phyloP scores from a whole-genome alignment of 2,329 filamentous ascomycete genomes.

The Penicillium olsonii region DNA sequence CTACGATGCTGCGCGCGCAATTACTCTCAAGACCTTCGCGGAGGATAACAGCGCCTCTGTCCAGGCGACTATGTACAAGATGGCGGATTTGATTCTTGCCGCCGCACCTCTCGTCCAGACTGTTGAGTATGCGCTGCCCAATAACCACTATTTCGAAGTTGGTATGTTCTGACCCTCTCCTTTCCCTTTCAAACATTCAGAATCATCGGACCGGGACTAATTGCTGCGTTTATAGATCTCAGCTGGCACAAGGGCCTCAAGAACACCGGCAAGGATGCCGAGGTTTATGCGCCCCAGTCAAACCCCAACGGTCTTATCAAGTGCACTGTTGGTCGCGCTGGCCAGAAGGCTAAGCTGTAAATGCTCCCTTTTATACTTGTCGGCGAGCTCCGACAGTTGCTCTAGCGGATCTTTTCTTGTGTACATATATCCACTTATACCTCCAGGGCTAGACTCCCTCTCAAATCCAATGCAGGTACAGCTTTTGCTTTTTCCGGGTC shows the following conservation, averaged over 20 bases:
- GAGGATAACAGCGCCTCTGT: slow-evolving; percentile 89
- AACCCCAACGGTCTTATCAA: slow-evolving; percentile 95
- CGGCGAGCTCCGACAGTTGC: slow-evolving; percentile 6
- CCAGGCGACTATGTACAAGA: slow-evolving; percentile 98
- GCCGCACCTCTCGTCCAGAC: slow-evolving; percentile 69
- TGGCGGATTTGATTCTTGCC: slow-evolving; percentile 83
- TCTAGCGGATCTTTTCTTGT: slow-evolving; percentile 9
- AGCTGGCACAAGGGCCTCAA: slow-evolving; percentile 95
- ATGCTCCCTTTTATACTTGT: slow-evolving; percentile 4
- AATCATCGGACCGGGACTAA: slow-evolving; percentile 9
- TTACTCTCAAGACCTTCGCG: slow-evolving; percentile 90
- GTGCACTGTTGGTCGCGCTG: slow-evolving; percentile 67
- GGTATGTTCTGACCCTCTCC: slow-evolving; percentile 39
- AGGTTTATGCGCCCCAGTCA: slow-evolving; percentile 91
- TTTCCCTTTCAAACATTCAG: background rate
- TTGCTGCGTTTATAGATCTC: slow-evolving; percentile 61
- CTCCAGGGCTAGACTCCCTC: slow-evolving; percentile 12
- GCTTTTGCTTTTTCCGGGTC: background rate
- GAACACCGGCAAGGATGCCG: slow-evolving; percentile 93
- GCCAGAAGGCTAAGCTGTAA: slow-evolving; percentile 37
- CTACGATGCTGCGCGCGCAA: slow-evolving; percentile 73
- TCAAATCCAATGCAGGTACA: background rate
- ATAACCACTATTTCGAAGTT: slow-evolving; percentile 99
- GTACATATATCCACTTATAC: slow-evolving; percentile 29
- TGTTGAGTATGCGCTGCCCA: slow-evolving; percentile 83